Evolutionary conservation across 345 rosid genomes (phyloP).

Genomic region (Passiflora organensis): DNA sequence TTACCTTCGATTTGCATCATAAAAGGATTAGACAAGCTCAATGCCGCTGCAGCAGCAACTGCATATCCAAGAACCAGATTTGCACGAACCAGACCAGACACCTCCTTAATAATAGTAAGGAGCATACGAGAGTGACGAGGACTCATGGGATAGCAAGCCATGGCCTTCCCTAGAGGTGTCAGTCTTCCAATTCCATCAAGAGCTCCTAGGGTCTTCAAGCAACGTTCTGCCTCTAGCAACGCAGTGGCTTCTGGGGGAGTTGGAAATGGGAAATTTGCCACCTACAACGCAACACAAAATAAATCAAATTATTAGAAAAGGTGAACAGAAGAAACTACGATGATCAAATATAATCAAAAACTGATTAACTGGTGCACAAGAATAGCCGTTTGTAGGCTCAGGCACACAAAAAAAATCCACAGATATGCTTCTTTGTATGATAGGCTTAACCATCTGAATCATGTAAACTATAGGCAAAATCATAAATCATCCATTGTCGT

Average conservation of each 20-base stretch:
- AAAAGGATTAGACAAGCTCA: slow-evolving; percentile 77
- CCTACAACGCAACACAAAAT: slow-evolving; percentile 34
- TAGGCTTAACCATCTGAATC: background rate
- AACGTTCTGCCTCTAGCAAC: slow-evolving; percentile 58
- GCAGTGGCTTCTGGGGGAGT: slow-evolving; percentile 69
- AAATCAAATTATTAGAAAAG: background rate
- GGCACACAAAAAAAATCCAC: background rate
- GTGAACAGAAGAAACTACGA: background rate
- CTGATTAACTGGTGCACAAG: background rate
- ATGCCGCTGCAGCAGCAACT: slow-evolving; percentile 71
- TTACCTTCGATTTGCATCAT: slow-evolving; percentile 47
- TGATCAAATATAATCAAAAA: background rate
- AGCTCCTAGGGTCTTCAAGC: slow-evolving; percentile 75
- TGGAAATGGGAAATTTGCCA: slow-evolving; percentile 86
- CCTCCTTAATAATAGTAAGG: slow-evolving; percentile 53
- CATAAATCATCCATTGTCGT: slow-evolving; percentile 1
- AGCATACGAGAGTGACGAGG: slow-evolving; percentile 95
- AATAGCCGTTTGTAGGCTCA: background rate
- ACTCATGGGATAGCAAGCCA: slow-evolving; percentile 84
- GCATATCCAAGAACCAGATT: slow-evolving; percentile 71
- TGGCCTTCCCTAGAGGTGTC: slow-evolving; percentile 75
- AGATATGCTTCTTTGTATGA: background rate
- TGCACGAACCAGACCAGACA: slow-evolving; percentile 37
- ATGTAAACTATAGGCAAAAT: background rate
- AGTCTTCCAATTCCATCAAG: slow-evolving; percentile 54